A percentile compares a stretch with the other conserved stretches of the same genome.
These are phyloP conservation scores for Cicer chorassanicum DNA, from an alignment of 306 rosid genomes.

Conservation along the genomic window DNA sequence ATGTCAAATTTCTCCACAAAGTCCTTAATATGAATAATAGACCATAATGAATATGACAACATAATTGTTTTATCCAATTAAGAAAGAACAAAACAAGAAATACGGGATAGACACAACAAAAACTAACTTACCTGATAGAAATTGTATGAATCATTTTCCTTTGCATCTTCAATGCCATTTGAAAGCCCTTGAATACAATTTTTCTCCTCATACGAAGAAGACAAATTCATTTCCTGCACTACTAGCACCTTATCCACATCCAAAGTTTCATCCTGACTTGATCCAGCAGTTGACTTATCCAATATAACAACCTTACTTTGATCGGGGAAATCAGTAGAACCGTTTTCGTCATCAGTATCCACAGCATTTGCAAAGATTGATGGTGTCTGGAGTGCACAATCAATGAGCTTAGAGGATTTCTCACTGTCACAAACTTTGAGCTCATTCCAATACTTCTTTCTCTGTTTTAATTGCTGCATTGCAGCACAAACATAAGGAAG, in stretches of 20 bases:
- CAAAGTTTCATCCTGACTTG: constrained; percentile 49
- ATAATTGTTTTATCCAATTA: constrained; percentile 16
- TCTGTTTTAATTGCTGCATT: constrained; percentile 82
- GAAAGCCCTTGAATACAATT: constrained; percentile 47
- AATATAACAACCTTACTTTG: constrained; percentile 40
- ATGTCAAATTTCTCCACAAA: constrained; percentile 26
- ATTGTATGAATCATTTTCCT: constrained; percentile 71
- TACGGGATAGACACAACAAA: constrained; percentile 11
- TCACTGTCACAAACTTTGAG: constrained; percentile 51
- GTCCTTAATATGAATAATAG: constrained; percentile 6
- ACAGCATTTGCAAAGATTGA: constrained; percentile 44
- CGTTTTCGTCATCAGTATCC: constrained; percentile 51
- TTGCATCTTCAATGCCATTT: constrained; percentile 53
- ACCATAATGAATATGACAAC: neutral
- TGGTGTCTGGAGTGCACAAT: constrained; percentile 48
- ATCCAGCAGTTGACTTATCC: constrained; percentile 51
- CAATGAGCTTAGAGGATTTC: constrained; percentile 45
- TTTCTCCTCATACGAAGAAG: constrained; percentile 65
- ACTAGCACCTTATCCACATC: constrained; percentile 54
- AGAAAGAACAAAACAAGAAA: constrained; percentile 26
- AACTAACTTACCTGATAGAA: constrained; percentile 77
- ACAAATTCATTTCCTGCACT: constrained; percentile 50
- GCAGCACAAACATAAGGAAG: constrained; percentile 97
- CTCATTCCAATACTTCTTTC: constrained; percentile 85
- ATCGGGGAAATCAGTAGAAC: constrained; percentile 46